Evolutionary conservation across 169 alveolate species (phyloP).

Genomic region (Eimeria necatrix): DNA sequence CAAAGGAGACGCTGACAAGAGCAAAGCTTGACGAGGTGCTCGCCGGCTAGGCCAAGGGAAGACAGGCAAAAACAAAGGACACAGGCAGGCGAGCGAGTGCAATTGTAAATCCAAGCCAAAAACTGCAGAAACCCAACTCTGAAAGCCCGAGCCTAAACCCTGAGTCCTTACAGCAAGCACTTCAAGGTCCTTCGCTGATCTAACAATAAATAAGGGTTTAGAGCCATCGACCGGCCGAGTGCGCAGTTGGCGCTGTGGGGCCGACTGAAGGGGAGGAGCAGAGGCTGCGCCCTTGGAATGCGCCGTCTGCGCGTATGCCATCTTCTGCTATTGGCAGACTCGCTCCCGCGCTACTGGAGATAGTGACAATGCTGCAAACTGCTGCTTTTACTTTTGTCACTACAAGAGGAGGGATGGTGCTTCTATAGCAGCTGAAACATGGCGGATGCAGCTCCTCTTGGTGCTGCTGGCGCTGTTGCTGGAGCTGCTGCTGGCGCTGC

Average conservation of each 20-base stretch:
- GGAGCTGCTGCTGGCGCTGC: background rate
- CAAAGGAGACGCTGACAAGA: background rate
- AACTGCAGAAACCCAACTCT: background rate
- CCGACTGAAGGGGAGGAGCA: background rate
- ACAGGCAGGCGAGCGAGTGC: background rate
- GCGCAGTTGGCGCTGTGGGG: slow-evolving; percentile 67
- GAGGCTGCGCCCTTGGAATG: background rate
- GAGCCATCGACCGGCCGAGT: slow-evolving; percentile 72
- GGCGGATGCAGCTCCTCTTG: background rate
- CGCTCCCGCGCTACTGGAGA: background rate
- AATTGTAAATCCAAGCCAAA: background rate
- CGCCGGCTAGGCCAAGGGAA: background rate
- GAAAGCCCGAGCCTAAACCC: slow-evolving; percentile 3
- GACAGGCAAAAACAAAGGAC: background rate
- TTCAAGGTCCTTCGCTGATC: slow-evolving; percentile 46
- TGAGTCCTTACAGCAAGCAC: slow-evolving; percentile 57
- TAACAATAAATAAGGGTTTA: slow-evolving; percentile 39
- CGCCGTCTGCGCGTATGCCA: slow-evolving; percentile 15
- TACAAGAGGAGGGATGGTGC: background rate
- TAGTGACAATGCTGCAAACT: background rate
- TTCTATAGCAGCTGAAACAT: background rate
- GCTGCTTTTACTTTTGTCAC: background rate
- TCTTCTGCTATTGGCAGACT: background rate
- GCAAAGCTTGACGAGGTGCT: background rate
- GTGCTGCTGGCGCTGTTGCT: background rate